These are phyloP conservation scores for Teunomyces barrocoloradensis DNA, from an alignment of 805 yeast genomes.

Conservation along the genomic window DNA sequence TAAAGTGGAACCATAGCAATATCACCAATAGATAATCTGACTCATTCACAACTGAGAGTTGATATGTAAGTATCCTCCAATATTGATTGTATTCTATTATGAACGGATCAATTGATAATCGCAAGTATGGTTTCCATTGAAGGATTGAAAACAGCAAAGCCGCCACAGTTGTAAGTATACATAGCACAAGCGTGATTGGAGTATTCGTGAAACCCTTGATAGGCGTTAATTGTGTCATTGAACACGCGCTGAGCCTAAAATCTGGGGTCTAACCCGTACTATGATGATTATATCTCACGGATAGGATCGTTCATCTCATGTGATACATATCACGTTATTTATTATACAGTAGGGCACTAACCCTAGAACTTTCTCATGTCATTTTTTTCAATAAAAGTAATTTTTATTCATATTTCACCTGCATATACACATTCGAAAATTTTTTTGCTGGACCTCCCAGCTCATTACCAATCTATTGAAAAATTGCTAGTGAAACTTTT, in stretches of 20 bases:
- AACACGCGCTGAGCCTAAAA: not conserved
- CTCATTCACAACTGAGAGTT: conserved; percentile 55
- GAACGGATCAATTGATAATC: conserved; percentile 51
- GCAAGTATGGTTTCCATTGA: conserved; percentile 42
- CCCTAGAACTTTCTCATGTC: not conserved
- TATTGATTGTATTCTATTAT: conserved; percentile 54
- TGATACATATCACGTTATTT: not conserved
- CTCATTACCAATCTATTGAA: not conserved
- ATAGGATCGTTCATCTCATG: not conserved
- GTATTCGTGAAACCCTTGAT: conserved; percentile 41
- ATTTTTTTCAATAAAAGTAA: not conserved
- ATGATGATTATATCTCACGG: not conserved
- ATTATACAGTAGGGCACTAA: not conserved
- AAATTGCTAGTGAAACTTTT: conserved; percentile 2
- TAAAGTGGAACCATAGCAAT: conserved; percentile 49
- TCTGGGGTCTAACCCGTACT: not conserved
- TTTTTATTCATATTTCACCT: not conserved
- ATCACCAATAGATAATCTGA: conserved; percentile 51
- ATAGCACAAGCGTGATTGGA: conserved; percentile 41
- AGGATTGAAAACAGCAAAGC: conserved; percentile 45
- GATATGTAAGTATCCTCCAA: conserved; percentile 53
- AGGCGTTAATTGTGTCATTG: conserved; percentile 41
- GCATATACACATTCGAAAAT: not conserved
- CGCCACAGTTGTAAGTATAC: conserved; percentile 30
- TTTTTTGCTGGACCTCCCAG: not conserved